A percentile compares a stretch with the other conserved stretches of the same genome.
phyloP scores from a whole-genome alignment of 352 stramenopile species.

The Globisporangium canariense region DNA sequence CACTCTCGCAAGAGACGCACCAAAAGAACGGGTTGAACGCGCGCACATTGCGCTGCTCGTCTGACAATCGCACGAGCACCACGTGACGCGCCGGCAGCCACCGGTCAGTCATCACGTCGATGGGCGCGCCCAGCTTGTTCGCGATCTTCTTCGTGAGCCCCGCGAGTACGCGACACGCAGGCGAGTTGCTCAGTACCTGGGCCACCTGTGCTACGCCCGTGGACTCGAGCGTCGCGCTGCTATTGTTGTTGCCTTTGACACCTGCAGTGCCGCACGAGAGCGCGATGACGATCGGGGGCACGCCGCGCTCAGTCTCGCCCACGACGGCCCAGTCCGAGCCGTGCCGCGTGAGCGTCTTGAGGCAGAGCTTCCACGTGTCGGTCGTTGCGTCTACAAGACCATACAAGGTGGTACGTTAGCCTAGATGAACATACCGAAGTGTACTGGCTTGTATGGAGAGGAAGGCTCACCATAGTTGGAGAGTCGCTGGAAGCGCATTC shows the following conservation, averaged over 20 bases:
- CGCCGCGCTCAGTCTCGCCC: slow-evolving; percentile 56
- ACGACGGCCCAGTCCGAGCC: slow-evolving; percentile 70
- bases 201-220: slow-evolving; percentile 33
- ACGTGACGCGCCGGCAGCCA: slow-evolving; percentile 53
- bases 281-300: slow-evolving; percentile 63
- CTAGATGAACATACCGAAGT: neutral
- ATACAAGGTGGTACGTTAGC: neutral
- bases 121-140: slow-evolving; percentile 70
- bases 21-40: slow-evolving; percentile 75
- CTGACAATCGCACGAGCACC: slow-evolving; percentile 17
- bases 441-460: neutral
- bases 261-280: slow-evolving; percentile 34
- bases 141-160: slow-evolving; percentile 83
- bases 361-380: slow-evolving; percentile 57
- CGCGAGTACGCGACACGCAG: slow-evolving; percentile 65
- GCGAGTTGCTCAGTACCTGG: slow-evolving; percentile 67
- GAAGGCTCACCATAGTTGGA: slow-evolving; percentile 60
- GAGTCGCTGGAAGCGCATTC: slow-evolving; percentile 66
- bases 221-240: slow-evolving; percentile 37
- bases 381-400: slow-evolving; percentile 40
- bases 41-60: slow-evolving; percentile 22
- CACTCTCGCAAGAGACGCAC: slow-evolving; percentile 24
- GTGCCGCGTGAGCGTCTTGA: slow-evolving; percentile 69
- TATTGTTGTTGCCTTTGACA: slow-evolving; percentile 15
- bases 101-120: slow-evolving; percentile 85